Evolutionary conservation across 2,329 filamentous ascomycete species (phyloP).

Genomic region (Xylaria sp.): DNA sequence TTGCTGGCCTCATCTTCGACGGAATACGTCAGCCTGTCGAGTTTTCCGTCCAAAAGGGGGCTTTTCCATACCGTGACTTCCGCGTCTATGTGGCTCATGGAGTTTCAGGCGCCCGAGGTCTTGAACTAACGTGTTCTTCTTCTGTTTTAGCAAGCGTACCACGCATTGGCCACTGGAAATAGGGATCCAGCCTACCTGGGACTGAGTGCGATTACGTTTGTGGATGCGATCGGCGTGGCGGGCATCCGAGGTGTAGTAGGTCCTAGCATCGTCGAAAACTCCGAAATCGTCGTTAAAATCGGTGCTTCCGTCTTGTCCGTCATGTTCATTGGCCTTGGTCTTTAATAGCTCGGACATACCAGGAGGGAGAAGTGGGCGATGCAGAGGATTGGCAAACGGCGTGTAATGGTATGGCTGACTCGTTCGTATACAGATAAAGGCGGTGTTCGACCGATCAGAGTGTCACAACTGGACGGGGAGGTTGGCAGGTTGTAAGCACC

Average conservation of each 20-base stretch:
- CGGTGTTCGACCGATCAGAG: not conserved
- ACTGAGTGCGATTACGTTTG: slow-evolving; percentile 58
- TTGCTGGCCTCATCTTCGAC: slow-evolving; percentile 70
- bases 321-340: slow-evolving; percentile 20
- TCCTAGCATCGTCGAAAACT: slow-evolving; percentile 60
- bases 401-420: not conserved
- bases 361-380: not conserved
- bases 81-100: slow-evolving; percentile 59
- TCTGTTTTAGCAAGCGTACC: slow-evolving; percentile 33
- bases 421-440: not conserved
- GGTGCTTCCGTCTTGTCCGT: slow-evolving; percentile 23
- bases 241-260: slow-evolving; percentile 61
- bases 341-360: slow-evolving; percentile 31
- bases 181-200: slow-evolving; percentile 47
- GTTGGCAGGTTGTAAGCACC: not conserved
- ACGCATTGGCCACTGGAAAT: not conserved
- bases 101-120: slow-evolving; percentile 56
- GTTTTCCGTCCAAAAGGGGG: not conserved
- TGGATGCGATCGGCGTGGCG: slow-evolving; percentile 54
- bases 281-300: slow-evolving; percentile 51
- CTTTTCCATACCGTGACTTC: slow-evolving; percentile 56
- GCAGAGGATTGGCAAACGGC: too few relatives aligned
- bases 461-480: not conserved
- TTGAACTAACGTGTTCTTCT: slow-evolving; percentile 55
- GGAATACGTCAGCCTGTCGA: slow-evolving; percentile 1